Base-by-base conservation (phyloP, 2,329 filamentous ascomycete species). In the Fusarium tuaranense region DNA sequence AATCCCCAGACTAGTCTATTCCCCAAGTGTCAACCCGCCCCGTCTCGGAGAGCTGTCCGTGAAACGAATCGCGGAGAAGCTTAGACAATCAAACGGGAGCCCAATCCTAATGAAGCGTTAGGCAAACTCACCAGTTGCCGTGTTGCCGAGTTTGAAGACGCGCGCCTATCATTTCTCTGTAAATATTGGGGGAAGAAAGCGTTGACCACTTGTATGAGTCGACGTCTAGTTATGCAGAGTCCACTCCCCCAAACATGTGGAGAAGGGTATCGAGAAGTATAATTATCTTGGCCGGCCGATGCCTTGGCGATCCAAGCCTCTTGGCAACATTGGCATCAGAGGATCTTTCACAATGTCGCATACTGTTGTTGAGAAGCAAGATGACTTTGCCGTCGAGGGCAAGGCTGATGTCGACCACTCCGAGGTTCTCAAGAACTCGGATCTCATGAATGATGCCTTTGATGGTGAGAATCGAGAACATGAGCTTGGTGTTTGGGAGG, bases 381-480 rank as follows among this genome's bases (percentile, higher is more conserved):
- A 34, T 30, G 53, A 36, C 30, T 32, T 57, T 13, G 27, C 30
- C 30, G 13, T 20, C 20, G 32, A 36, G n/a, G 53, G 53, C 53
- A 32, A 57, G 30, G 41, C 44, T 10, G 39, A 62, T 30, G 59
- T 62, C 30, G 39, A 62, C 25, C 59, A 64, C 20, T 57, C 46
- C 16, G 51, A 55, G 16, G 48, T 64, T 12, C 30, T 64, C 20
- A 32, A n/a, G 13, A 44, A 64, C 18, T 34, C 32, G 16, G 62
- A 64, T 34, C 62, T 64, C 27, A 55, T 64, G 62, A 57, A 57
- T 8, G 74, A 69, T 66, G 73, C 73, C 48, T 65, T 76, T 34
- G 69, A 74, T 30, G 73, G 64, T 9, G 85, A 87, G 79, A 84
- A 83, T 65, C 78, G 75, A 30, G 85, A 87, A 77, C 83, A 86